Evolutionary conservation across 345 rosid species (phyloP).

Genomic region (Toxicodendron radicans): DNA sequence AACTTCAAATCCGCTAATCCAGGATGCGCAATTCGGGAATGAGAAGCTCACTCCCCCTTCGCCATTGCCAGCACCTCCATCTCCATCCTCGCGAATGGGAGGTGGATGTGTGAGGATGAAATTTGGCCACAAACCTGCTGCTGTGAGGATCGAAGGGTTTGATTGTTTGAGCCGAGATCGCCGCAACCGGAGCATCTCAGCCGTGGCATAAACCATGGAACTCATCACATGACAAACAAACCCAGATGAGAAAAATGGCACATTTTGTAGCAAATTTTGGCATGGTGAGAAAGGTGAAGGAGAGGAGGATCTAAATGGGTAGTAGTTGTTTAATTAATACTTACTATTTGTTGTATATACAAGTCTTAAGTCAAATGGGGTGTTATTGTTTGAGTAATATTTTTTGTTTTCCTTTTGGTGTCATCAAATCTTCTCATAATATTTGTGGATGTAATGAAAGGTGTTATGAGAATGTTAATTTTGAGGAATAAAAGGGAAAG

Average conservation of each 20-base stretch:
- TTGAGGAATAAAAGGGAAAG: conserved; percentile 28
- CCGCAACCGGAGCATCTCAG: conserved; percentile 64
- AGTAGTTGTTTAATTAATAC: background rate
- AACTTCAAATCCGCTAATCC: conserved; percentile 64
- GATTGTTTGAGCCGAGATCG: conserved; percentile 61
- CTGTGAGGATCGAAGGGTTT: conserved; percentile 83
- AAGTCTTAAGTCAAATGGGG: background rate
- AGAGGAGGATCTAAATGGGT: conserved; percentile 19
- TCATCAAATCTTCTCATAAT: conserved; percentile 16
- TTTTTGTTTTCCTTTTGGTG: background rate
- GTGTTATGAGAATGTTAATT: conserved; percentile 26
- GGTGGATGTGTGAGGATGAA: conserved; percentile 64
- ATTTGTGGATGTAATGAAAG: conserved; percentile 26
- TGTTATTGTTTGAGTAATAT: background rate
- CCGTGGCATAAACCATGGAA: conserved; percentile 48
- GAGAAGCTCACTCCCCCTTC: conserved; percentile 28
- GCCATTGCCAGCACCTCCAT: conserved; percentile 28
- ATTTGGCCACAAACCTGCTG: conserved; percentile 56
- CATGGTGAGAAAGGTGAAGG: background rate
- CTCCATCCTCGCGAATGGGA: conserved; percentile 37
- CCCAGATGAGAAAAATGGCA: background rate
- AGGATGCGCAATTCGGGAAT: conserved; percentile 59
- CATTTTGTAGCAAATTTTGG: conserved; percentile 28
- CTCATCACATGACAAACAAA: background rate
- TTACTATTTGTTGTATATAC: conserved; percentile 29